Base-by-base conservation (phyloP, 768 basidiomycete genomes). In the Rhizopogon sp. region DNA sequence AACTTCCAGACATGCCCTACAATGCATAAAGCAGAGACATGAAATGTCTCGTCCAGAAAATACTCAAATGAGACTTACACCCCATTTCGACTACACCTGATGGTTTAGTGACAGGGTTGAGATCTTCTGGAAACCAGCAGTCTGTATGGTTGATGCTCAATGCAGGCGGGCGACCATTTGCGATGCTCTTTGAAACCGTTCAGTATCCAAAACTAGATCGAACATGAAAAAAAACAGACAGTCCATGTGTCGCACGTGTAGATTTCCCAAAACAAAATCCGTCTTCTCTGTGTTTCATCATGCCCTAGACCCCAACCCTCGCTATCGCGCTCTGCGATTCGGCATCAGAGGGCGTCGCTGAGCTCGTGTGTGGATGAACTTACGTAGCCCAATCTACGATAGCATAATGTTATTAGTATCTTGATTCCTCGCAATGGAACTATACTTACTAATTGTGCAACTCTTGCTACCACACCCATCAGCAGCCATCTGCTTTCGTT, bases 241-340 rank as follows among this genome's bases (percentile, higher is more conserved):
- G 73, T 71, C 77, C 79, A 82, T 7, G 72, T 66, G 60, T 82
- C 79, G 69, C 74, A 78, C 16, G 72, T 69, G 59, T 72, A 78
- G 8, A 81, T 64, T 54, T 82, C 80, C 81, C 81, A 82, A 62
- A 81, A 82, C 39, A 81, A 52, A 40, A 70, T 62, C 49, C 81
- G 72, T 35, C 75, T 64, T 33, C 78, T 68, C 56, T 81, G 78
- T 3, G 76, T 60, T 55, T 82, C 80, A 17, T 73, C 74, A 5
- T 66, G 57, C 14, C 68, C 66, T 22, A 82, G 69, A 57, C 74
- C 75, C 78, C 78, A 79, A 1, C 70, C 70, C 16, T 74, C 73
- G 55, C 76, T 75, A 60, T 82, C 81, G 35, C 81, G 76, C 60
- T 81, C 81, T 81, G 58, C 52, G 25, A 57, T 28, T 35, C 56